Base-by-base conservation (phyloP, 2,329 filamentous ascomycete species). In the Diplodia intermedia region DNA sequence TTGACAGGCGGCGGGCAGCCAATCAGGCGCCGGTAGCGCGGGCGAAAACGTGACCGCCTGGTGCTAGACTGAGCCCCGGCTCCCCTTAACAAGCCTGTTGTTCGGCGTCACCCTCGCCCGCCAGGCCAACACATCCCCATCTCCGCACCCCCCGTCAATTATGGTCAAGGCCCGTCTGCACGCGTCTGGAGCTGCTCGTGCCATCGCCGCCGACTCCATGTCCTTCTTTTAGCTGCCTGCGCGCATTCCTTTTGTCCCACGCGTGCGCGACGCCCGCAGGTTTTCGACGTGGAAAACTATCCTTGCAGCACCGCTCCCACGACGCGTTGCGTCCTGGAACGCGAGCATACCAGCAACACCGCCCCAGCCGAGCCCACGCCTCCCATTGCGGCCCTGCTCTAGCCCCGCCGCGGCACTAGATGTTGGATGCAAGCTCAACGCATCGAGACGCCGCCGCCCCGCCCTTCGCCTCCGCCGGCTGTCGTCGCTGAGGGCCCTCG, bases 381-480 rank as follows among this genome's bases (percentile, higher is more conserved):
- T 47, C 63, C 23, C 52, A 43, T 60, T 60, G 40, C 54, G 40
- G 20, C 52, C 38, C 31, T 29, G 53, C 29, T n/a, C 20, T 60
- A 63, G 60, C 56, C 50, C 50, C 56, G 66, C 55, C 33, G 31
- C 57, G 57, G 20, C 57, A 52, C 36, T 68, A 47, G 52, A 68
- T 68, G 66, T 76, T 79, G 77, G 76, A 79, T 79, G 78, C 78
- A 74, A 78, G 74, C 76, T 77, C 76, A 75, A 78, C 77, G 75
- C 69, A 70, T 71, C 72, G 65, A 53, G 53, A 76, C 76, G 71
- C 72, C 73, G 69, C 72, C 73, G 55, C 74, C 72, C 69, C 76
- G 75, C 26, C 77, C 78, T 63, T 79, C 78, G 69, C 77, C 78
- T 55, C 75, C 74, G 70, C 73, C 74, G 71, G 75, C 72, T 67